Evolutionary conservation across 768 basidiomycete genomes (phyloP).

Genomic region (Tricholoma matsutake): DNA sequence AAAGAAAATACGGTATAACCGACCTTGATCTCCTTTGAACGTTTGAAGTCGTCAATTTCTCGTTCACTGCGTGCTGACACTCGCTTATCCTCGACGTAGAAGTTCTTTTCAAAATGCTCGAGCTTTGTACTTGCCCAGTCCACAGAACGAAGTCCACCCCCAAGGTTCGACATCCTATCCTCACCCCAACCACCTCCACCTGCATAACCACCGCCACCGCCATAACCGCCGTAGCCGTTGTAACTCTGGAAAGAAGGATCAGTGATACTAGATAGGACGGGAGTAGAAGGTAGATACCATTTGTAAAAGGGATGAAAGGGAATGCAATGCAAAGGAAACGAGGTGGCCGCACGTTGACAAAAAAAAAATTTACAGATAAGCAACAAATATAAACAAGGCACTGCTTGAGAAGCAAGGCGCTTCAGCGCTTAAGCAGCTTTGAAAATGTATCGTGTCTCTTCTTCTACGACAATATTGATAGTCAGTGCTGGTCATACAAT

Average conservation of each 20-base stretch:
- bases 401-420: no score
- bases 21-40: conserved; percentile 85
- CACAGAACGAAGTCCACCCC: conserved; percentile 75
- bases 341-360: conserved; percentile 15
- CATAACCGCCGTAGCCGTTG: conserved; percentile 36
- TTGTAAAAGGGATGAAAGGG: conserved; percentile 17
- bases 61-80: conserved; percentile 74
- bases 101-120: conserved; percentile 95
- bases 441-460: no score
- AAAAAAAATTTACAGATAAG: conserved; percentile 21
- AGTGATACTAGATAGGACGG: background rate
- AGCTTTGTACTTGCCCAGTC: conserved; percentile 80
- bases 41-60: conserved; percentile 87
- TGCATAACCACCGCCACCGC: conserved; percentile 44
- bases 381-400: conserved; percentile 25
- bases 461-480: no score
- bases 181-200: conserved; percentile 52
- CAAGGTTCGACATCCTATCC: conserved; percentile 80
- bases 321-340: conserved; percentile 16
- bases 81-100: conserved; percentile 87
- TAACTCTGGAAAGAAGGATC: conserved; percentile 34
- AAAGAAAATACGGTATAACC: conserved; percentile 8
- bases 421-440: no score
- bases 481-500: no score
- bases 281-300: conserved; percentile 20